Evolutionary conservation across 805 yeast genomes (phyloP), one percentile per base, ranked within the genome.

Genomic region (Nakazawaea siamensis): DNA sequence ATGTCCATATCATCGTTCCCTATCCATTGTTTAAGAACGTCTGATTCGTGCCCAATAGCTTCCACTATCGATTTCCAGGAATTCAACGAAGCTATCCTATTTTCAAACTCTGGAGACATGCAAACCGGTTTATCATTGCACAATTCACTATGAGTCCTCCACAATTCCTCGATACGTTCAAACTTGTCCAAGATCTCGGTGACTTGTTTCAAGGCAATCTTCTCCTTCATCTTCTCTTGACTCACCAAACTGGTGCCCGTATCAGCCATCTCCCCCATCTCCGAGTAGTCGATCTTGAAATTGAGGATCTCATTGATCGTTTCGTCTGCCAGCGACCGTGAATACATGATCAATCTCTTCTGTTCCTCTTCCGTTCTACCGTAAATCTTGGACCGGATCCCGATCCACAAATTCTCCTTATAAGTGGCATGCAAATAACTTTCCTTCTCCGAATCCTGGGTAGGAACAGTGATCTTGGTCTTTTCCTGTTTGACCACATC

Each of bases 401-500:
- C 95, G 36, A 84, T 57, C 98, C 98, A 92, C 24, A 86, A 59
- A 40, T 77, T 85, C 46, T 80, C 83, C 43, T 75, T 76, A 51
- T 72, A 70, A 5, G 73, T 63, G 4, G 77, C 64, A 40, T 73
- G 68, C 37, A 73, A 46, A 43, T 71, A 61, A 35, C 67, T 54
- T 43, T 75, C 80, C 37, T 54, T 50, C 38, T 57, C 64, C 40
- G 48, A 52, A 38, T 66, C 64, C 24, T 41, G 47, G 18, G 56
- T 52, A 24, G 70, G 76, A 34, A 68, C 71, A 12, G 73, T 76
- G 37, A 83, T 66, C 55, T 79, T 79, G 4, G 84, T 79, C 57
- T 90, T 92, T 50, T 92, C 98, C 10, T 90, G 80, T 24, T 80
- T 73, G 15, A 92, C 87, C 35, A 92, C 95, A 55, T 92, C 97